Evolutionary conservation across 805 yeast genomes (phyloP).

Genomic region (Suhomyces emberorum): DNA sequence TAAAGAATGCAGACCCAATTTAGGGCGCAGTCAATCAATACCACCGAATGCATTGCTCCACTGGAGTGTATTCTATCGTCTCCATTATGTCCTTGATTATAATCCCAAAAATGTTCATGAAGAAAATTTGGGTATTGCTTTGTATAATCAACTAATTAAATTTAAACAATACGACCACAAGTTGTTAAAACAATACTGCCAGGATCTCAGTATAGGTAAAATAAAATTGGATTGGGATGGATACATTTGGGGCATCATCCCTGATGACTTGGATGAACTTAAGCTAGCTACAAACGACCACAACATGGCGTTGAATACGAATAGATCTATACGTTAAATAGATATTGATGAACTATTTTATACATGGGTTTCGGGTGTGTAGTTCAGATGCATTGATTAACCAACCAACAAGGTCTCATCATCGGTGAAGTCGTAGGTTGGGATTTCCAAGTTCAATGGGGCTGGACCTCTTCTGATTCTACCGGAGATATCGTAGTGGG

Average conservation of each 20-base stretch:
- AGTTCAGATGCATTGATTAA: constrained; percentile 36
- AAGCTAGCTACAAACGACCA: too few relatives aligned
- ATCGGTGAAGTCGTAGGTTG: constrained; percentile 76
- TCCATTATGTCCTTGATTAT: constrained; percentile 45
- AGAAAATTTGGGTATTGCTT: constrained; percentile 14
- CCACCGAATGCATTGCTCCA: constrained; percentile 50
- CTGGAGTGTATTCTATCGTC: constrained; percentile 63
- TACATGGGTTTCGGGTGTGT: constrained; percentile 2
- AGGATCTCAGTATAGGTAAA: constrained; percentile 14
- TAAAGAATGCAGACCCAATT: constrained; percentile 49
- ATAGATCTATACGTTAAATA: constrained; percentile 12
- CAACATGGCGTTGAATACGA: background rate
- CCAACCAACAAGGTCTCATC: constrained; percentile 86
- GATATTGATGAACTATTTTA: constrained; percentile 6
- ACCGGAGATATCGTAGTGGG: constrained; percentile 99
- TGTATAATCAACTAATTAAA: constrained; percentile 18
- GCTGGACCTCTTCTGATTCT: constrained; percentile 99
- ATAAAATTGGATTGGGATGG: constrained; percentile 14
- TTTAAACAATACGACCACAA: constrained; percentile 6
- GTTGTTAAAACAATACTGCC: constrained; percentile 10
- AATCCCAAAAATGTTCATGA: constrained; percentile 32
- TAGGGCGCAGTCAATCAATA: constrained; percentile 50
- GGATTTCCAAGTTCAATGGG: constrained; percentile 96
- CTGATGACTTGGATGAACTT: constrained; percentile 25
- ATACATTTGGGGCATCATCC: constrained; percentile 30